Base-by-base conservation (phyloP, 2,329 filamentous ascomycete species). In the Microdochium nivale region DNA sequence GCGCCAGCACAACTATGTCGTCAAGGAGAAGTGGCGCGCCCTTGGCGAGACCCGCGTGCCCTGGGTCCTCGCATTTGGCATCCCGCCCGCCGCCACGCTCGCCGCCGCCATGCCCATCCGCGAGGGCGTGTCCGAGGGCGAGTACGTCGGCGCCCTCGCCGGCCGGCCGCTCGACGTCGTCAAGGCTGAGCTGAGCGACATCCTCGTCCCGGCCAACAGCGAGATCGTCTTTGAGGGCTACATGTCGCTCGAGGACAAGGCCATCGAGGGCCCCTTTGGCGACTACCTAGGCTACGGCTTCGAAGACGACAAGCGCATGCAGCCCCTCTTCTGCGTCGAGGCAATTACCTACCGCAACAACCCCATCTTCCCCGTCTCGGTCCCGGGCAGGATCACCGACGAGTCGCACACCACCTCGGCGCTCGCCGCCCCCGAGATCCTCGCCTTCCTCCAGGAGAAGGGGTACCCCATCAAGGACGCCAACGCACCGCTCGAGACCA, bases 161-260 rank as follows among this genome's bases (percentile, higher is more conserved):
- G 75, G 75, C 2, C 53, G 59, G 0, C 62, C 75, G 0, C 52
- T 79, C 5, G 70, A 79, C 30, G 55, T 79, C 0, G 70, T 75
- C 33, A 78, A 77, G 55, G 78, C 75, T 51, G 76, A 79, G n/a
- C 74, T 69, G 0, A 79, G 74, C 51, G 65, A 71, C 24, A 58
- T 79, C 0, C 58, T 66, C 3, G 74, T 79, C 1, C 76, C 77
- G 0, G 75, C 76, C 0, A 76, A 70, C 51, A 58, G 65, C 0
- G 76, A 80, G 56, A 78, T 79, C 49, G 70, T 79, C 0, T 60
- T 79, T 1, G 76, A 79, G 52, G 76, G 77, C 2, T 71, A 67
- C 0, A 54, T 74, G 14, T 79, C 74, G 0, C 62, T 71, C 4
- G 67, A 68, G 0, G 70, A 78, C 46, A 71, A 57, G 0, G 71